A percentile compares a stretch with the other conserved stretches of the same genome.
These are phyloP conservation scores for Penicillium sp. DNA, from an alignment of 2,329 filamentous ascomycete genomes.

Conservation along the genomic window DNA sequence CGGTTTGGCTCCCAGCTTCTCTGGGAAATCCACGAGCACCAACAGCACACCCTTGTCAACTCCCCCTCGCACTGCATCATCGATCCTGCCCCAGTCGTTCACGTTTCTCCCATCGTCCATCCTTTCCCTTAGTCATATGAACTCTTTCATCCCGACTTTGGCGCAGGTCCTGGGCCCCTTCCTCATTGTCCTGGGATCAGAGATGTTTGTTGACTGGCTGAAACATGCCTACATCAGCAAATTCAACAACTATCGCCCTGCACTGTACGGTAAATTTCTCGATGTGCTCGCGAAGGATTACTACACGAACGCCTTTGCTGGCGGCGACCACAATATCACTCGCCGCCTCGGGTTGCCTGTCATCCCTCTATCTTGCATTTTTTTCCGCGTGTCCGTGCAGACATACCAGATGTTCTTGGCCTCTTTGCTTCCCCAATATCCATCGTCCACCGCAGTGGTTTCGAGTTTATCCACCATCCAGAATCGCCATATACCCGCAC, in stretches of 20 bases:
- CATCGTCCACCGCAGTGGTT: conserved; percentile 44
- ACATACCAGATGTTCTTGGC: conserved; percentile 98
- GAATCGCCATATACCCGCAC: conserved; percentile 57
- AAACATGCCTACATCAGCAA: conserved; percentile 98
- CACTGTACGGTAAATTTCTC: conserved; percentile 83
- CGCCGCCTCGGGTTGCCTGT: conserved; percentile 87
- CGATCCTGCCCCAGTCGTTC: conserved; percentile 86
- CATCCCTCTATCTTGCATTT: conserved; percentile 87
- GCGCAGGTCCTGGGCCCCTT: conserved; percentile 92
- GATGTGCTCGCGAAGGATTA: conserved; percentile 97
- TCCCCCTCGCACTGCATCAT: conserved; percentile 59
- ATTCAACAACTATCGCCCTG: conserved; percentile 95
- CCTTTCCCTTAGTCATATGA: conserved; percentile 44
- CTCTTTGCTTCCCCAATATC: conserved; percentile 75
- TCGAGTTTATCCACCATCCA: conserved; percentile 47
- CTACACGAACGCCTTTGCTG: conserved; percentile 84
- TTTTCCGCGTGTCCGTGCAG: conserved; percentile 90
- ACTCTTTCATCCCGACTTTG: conserved; percentile 45
- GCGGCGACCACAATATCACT: conserved; percentile 79
- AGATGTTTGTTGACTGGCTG: conserved; percentile 95
- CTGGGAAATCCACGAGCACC: conserved; percentile 33
- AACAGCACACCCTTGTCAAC: conserved; percentile 57
- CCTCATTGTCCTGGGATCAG: conserved; percentile 87
- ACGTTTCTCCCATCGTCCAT: conserved; percentile 68
- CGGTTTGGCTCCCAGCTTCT: conserved; percentile 31